phyloP scores from a whole-genome alignment of 345 rosid species.

The Camelina neglecta region DNA sequence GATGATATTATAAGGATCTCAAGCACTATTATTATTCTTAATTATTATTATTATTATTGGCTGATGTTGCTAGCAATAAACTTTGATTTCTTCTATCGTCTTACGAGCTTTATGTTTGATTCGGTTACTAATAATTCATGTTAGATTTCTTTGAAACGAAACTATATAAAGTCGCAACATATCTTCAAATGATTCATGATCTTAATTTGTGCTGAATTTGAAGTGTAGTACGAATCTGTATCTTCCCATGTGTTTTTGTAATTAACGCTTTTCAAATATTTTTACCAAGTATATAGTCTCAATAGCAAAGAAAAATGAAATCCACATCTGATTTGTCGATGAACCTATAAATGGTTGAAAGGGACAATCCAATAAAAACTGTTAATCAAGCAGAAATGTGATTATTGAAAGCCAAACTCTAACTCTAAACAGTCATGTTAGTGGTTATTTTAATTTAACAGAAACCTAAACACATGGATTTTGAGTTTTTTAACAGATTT shows the following conservation, averaged over 20 bases:
- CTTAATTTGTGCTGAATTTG: neutral
- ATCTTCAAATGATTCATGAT: neutral
- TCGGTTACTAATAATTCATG: neutral
- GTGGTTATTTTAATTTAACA: neutral
- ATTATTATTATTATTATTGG: conserved; percentile 14
- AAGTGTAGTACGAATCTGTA: too few species aligned
- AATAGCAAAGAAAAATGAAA: too few species aligned
- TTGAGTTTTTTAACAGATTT: neutral
- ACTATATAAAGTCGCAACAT: neutral
- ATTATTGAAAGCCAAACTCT: neutral
- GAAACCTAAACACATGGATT: neutral
- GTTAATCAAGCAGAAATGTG: neutral
- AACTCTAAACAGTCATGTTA: neutral
- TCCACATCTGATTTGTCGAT: neutral
- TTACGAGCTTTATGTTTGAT: conserved; percentile 16
- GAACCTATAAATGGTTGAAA: neutral
- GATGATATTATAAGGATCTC: conserved; percentile 5
- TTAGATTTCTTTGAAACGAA: neutral
- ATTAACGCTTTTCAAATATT: too few species aligned
- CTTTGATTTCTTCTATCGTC: neutral
- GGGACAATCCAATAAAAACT: too few species aligned
- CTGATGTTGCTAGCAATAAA: conserved; percentile 25
- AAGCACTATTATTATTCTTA: neutral
- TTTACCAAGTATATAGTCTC: too few species aligned
- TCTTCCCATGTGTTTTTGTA: too few species aligned